These are phyloP conservation scores for Amanita polypyramis DNA, from an alignment of 768 basidiomycete genomes.

Conservation along the genomic window DNA sequence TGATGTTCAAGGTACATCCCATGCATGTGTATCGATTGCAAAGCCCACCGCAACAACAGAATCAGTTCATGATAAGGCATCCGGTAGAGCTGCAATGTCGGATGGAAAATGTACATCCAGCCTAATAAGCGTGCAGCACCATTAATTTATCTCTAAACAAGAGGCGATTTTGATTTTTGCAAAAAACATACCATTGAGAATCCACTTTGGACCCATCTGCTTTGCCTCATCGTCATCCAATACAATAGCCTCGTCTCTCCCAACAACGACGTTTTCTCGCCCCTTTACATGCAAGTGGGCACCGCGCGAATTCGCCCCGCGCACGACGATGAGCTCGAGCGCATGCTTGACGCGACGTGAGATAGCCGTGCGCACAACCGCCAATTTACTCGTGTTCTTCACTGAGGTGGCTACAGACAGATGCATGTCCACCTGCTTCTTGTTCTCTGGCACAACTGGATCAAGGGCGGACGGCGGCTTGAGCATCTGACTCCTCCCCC, in stretches of 20 bases:
- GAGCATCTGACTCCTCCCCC: not conserved
- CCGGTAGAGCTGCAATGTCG: constrained; percentile 26
- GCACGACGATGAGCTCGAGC: constrained; percentile 27
- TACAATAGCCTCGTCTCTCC: not conserved
- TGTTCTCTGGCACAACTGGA: not conserved
- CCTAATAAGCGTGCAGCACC: constrained; percentile 26
- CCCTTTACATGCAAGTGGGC: constrained; percentile 8
- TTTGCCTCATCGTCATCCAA: constrained; percentile 15
- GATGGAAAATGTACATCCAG: constrained; percentile 39
- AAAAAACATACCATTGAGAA: constrained; percentile 4
- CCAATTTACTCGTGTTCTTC: constrained; percentile 21
- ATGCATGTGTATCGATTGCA: constrained; percentile 13
- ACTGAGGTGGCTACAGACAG: constrained; percentile 20
- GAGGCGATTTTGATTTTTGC: no score
- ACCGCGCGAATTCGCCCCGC: constrained; percentile 23
- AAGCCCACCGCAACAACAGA: constrained; percentile 21
- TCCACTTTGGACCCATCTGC: constrained; percentile 10
- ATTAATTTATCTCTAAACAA: no score
- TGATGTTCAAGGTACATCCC: constrained; percentile 16
- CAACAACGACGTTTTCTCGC: not conserved
- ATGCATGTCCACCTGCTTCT: constrained; percentile 3
- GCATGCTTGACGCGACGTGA: constrained; percentile 26
- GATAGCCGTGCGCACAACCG: constrained; percentile 22
- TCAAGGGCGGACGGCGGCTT: not conserved
- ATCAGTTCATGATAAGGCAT: constrained; percentile 35